Percentiles rank a stretch among this genome's conserved stretches.
Conservation (phyloP, 192 early-diverging fungal species). For the Umbelopsis ramanniana region DNA sequence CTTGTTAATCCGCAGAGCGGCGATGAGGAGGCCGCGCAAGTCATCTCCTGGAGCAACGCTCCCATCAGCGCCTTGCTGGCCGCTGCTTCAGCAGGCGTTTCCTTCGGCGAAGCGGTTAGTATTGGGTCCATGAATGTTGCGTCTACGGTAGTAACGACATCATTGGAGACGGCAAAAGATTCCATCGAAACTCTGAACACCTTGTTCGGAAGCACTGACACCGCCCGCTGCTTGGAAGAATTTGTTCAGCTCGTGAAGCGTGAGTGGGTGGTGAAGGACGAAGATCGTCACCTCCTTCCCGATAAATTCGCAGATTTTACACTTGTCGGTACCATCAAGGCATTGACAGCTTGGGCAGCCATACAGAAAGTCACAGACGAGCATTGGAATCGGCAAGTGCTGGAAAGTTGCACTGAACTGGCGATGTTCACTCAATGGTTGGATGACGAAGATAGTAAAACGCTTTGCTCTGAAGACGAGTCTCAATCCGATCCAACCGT, state of each 20-base stretch:
- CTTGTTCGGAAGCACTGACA: constrained; percentile 46
- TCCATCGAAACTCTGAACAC: constrained; percentile 33
- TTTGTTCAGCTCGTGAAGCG: constrained; percentile 44
- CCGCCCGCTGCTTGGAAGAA: constrained; percentile 46
- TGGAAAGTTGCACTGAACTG: constrained; percentile 33
- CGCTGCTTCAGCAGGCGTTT: constrained; percentile 3
- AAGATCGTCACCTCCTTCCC: constrained; percentile 19
- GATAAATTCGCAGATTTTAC: constrained; percentile 32
- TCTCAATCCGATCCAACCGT: constrained; percentile 18
- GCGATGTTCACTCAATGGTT: constrained; percentile 34
- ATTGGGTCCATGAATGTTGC: constrained; percentile 18
- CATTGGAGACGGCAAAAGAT: constrained; percentile 4
- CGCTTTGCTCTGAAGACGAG: neutral
- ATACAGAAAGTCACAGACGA: constrained; percentile 47
- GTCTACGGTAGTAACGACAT: neutral
- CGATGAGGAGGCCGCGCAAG: neutral
- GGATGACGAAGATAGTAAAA: constrained; percentile 8
- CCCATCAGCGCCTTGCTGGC: constrained; percentile 13
- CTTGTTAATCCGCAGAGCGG: neutral
- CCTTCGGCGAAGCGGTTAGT: constrained; percentile 10
- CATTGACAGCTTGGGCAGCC: constrained; percentile 49
- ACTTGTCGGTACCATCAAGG: constrained; percentile 40
- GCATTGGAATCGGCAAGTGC: constrained; percentile 36
- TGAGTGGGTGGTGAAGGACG: constrained; percentile 37
- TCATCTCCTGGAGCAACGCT: neutral